Evolutionary conservation across 495 filamentous ascomycete genomes (phyloP), one percentile per base, ranked within the genome.

Genomic region (Penicillium egyptiacum): DNA sequence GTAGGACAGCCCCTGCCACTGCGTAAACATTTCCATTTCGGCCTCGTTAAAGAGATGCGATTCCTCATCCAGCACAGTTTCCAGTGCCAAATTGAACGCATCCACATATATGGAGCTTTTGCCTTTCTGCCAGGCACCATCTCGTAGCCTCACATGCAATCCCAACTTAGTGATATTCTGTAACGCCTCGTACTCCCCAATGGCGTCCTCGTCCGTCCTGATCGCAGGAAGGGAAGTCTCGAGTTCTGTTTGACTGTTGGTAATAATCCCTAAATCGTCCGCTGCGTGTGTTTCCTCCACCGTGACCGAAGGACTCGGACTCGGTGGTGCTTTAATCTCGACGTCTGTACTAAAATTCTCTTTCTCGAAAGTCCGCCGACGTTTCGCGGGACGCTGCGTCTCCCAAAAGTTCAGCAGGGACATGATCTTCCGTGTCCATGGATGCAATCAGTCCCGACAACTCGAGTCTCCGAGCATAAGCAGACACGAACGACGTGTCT

Each of bases 101-200:
- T 98, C 93, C 16, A 97, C 91, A 62, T 98, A 98, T 52, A 98
- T 92, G 5, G 94, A 98, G 62, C 86, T 96, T 65, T 78, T 83
- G 4, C 85, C 85, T 47, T 75, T 79, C 23, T 79, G 65, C 85
- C 85, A 88, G 59, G 77, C 81, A 6, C 79, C 69, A 61, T 82
- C 72, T 39, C 75, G 77, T 42, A 87, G 57, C 14, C 83, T 76
- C 45, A 72, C 73, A 53, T 83, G 70, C 5, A 82, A 48, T 10
- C 64, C 68, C 9, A 68, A 56, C 17, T 75, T 59, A 11, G 61
- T 61, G 16, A 67, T 74, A 31, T 74, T 74, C 28, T 74, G 67
- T 46, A 82, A 82, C 0, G 76, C 72, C 67, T 96, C 89, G 70
- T 98, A 96, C 56, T 92, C 86, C 57, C 87, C 77, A 58, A 95